Percentiles rank a stretch among this genome's conserved stretches.
Evolutionary conservation across 1,139 yeast species (phyloP).

Genomic region (Saccharomyces uvarum): DNA sequence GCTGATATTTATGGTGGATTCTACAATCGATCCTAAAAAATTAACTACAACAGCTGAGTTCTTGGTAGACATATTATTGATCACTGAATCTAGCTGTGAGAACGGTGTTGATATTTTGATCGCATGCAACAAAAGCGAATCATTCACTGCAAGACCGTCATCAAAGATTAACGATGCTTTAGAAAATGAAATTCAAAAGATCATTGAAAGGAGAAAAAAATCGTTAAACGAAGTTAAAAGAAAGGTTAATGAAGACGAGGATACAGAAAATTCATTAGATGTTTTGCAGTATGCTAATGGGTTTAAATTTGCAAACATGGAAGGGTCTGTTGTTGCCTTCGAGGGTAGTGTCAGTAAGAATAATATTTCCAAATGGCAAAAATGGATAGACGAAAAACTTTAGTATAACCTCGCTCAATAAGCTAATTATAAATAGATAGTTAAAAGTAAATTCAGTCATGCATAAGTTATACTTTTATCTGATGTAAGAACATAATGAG

Average conservation of each 20-base stretch:
- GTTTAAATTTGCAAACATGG: constrained; percentile 36
- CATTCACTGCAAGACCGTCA: constrained; percentile 73
- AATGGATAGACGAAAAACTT: constrained; percentile 61
- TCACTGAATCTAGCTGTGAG: constrained; percentile 48
- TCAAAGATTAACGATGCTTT: constrained; percentile 49
- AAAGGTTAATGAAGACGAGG: constrained; percentile 65
- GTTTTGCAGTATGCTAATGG: constrained; percentile 10
- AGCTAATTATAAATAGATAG: background rate
- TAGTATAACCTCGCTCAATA: background rate
- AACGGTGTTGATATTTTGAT: constrained; percentile 62
- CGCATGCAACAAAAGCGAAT: constrained; percentile 77
- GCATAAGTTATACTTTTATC: no score
- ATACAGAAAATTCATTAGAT: constrained; percentile 27
- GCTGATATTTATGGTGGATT: constrained; percentile 61
- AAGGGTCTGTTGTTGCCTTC: constrained; percentile 63
- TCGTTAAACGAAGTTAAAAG: constrained; percentile 21
- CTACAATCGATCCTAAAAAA: constrained; percentile 42
- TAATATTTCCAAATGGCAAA: constrained; percentile 53
- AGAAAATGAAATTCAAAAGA: constrained; percentile 53
- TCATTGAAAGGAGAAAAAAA: constrained; percentile 24
- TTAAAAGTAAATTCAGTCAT: no score
- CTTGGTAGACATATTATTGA: constrained; percentile 46
- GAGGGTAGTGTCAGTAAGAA: constrained; percentile 62
- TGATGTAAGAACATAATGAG: no score
- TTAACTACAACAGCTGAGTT: constrained; percentile 46